Evolutionary conservation across 2,329 filamentous ascomycete genomes (phyloP).

Genomic region (Aspergillus sp.): DNA sequence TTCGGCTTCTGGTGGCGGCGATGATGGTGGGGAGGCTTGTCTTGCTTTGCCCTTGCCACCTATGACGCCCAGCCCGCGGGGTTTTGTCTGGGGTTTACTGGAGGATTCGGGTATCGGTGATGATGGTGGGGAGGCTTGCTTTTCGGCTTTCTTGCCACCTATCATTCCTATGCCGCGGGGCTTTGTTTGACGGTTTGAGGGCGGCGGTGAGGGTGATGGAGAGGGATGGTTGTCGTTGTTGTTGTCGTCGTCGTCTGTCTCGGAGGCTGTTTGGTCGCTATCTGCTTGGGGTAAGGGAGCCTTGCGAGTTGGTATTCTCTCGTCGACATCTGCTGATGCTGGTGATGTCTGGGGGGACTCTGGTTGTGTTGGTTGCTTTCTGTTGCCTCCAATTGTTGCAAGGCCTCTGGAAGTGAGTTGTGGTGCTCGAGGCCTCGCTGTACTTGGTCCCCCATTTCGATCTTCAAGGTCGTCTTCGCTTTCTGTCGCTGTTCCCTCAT

Average conservation of each 20-base stretch:
- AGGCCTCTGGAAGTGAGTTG: constrained; percentile 18
- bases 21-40: background rate
- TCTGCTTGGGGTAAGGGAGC: background rate
- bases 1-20: background rate
- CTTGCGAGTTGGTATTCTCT: background rate
- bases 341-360: constrained; percentile 3
- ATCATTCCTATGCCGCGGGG: constrained; percentile 32
- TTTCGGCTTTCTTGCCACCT: constrained; percentile 31
- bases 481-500: constrained; percentile 13
- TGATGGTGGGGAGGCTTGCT: background rate
- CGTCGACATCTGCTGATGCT: background rate
- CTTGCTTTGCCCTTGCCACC: constrained; percentile 27
- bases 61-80: constrained; percentile 39
- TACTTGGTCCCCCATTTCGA: background rate
- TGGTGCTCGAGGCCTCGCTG: background rate
- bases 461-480: constrained; percentile 3
- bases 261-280: constrained; percentile 12
- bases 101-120: constrained; percentile 15
- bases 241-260: background rate
- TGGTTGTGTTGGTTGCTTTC: constrained; percentile 2
- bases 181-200: constrained; percentile 7
- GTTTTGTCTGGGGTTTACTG: constrained; percentile 17
- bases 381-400: constrained; percentile 28
- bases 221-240: background rate
- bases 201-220: constrained; percentile 11